Evolutionary conservation across 805 yeast genomes (phyloP).

Genomic region (Jamesozyma piceae): DNA sequence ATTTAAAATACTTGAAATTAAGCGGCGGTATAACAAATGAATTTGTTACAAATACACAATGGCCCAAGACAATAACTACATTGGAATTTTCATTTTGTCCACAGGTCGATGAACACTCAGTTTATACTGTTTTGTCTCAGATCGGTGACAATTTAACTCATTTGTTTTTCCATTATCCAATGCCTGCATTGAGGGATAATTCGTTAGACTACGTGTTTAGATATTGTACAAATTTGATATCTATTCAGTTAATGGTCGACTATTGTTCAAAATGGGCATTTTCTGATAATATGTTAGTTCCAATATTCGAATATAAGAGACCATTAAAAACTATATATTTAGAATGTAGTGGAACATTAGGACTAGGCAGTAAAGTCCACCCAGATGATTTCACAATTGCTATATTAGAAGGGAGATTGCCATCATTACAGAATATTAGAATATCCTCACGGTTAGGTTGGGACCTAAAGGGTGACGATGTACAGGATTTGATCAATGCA

Average conservation of each 20-base stretch:
- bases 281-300: conserved; percentile 37
- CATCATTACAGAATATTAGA: conserved; percentile 51
- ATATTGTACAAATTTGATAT: conserved; percentile 64
- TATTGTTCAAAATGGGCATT: conserved; percentile 49
- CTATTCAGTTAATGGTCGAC: conserved; percentile 68
- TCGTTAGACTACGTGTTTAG: conserved; percentile 66
- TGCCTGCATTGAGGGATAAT: conserved; percentile 65
- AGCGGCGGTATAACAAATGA: conserved; percentile 87
- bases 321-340: conserved; percentile 52
- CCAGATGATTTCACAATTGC: conserved; percentile 88
- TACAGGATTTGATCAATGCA: conserved; percentile 53
- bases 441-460: conserved; percentile 79
- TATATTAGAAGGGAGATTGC: conserved; percentile 66
- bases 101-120: conserved; percentile 51
- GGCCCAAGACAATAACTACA: conserved; percentile 63
- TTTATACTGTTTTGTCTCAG: conserved; percentile 49
- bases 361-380: conserved; percentile 71
- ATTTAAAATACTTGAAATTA: conserved; percentile 57
- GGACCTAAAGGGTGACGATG: conserved; percentile 57
- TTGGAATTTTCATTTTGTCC: conserved; percentile 88
- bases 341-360: conserved; percentile 79
- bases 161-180: conserved; percentile 71
- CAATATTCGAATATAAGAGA: conserved; percentile 12
- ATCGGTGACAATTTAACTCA: conserved; percentile 59
- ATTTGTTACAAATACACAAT: conserved; percentile 57